Conservation (phyloP, 1,284 basidiomycete species). For the Ustilago cynodontis region DNA sequence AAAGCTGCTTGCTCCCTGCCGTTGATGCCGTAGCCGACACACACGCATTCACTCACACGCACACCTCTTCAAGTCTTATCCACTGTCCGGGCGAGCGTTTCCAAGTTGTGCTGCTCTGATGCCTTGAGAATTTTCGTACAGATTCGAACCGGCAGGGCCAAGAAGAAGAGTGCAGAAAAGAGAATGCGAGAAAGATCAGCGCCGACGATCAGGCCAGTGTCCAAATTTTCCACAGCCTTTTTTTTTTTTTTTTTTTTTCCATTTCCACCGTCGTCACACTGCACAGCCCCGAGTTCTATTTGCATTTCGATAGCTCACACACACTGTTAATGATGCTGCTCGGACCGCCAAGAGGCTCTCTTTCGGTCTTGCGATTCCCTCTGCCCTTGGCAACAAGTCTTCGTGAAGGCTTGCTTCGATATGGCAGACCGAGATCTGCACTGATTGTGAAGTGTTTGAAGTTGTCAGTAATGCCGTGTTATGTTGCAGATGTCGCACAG, state of each 20-base stretch:
- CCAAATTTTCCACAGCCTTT: too few relatives aligned
- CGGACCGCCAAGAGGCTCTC: neutral
- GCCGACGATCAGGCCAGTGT: conserved; percentile 17
- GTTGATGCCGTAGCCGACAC: conserved; percentile 1
- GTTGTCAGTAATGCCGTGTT: neutral
- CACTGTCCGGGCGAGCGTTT: neutral
- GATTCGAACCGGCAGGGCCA: neutral
- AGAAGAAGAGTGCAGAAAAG: conserved; percentile 2
- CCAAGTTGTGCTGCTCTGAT: neutral
- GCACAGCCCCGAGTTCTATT: conserved; percentile 6
- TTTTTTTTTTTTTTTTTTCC: too few relatives aligned
- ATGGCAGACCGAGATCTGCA: neutral
- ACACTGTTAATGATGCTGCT: neutral
- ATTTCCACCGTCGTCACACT: neutral
- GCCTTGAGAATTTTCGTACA: neutral
- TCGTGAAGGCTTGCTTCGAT: neutral
- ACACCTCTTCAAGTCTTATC: neutral
- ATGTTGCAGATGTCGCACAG: neutral
- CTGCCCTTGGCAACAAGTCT: too few relatives aligned
- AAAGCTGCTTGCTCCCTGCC: neutral
- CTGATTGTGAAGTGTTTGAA: too few relatives aligned
- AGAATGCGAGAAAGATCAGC: conserved; percentile 4
- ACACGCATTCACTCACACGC: neutral
- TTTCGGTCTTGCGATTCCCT: too few relatives aligned
- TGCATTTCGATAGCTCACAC: neutral